Evolutionary conservation across 1,139 yeast genomes (phyloP), one percentile per base, ranked within the genome.

Genomic region (Suhomyces chickasaworum): DNA sequence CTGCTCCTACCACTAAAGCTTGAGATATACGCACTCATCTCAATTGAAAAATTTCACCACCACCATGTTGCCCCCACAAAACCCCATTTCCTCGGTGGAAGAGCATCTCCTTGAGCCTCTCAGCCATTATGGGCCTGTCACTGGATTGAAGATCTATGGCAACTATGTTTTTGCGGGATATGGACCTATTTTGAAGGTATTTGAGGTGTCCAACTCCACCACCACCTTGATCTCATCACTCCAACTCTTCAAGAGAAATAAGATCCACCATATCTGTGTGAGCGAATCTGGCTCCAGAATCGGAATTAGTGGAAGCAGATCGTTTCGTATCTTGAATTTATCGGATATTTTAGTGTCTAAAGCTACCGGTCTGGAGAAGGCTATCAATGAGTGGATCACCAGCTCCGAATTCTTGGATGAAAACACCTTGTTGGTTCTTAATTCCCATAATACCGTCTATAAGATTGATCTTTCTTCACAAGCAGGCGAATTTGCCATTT

Each of bases 381-480:
- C 78, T 32, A 68, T 81, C 37, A 79, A 81, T 48, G 97, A 90
- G 63, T 90, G 97, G 97, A 82, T 91, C 49, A 75, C 83, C 30
- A 68, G 82, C 20, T 77, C 80, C 13, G 82, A 75, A 43, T 83
- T 86, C 54, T 51, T 61, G 21, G 64, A 71, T 41, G 66, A 65
- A 0, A 52, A 61, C 2, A 60, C 68, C 2, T 56, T 78, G 0
- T 80, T 79, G 53, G 58, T 89, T 20, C 73, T 90, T 46, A 89
- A 91, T 0, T 89, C 97, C 1, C 97, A 91, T 61, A 91, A 93
- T 60, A 77, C 80, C 33, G 80, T 93, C 1, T 65, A 83, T 37
- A 64, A 74, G 21, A 61, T 84, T 4, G 78, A 78, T 44, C 44
- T 77, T 7, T 17, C 54, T 29, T 29, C 40, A 7, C 23, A 39